phyloP scores from a whole-genome alignment of 2,329 filamentous ascomycete species.

The Trichoderma koningiopsis region DNA sequence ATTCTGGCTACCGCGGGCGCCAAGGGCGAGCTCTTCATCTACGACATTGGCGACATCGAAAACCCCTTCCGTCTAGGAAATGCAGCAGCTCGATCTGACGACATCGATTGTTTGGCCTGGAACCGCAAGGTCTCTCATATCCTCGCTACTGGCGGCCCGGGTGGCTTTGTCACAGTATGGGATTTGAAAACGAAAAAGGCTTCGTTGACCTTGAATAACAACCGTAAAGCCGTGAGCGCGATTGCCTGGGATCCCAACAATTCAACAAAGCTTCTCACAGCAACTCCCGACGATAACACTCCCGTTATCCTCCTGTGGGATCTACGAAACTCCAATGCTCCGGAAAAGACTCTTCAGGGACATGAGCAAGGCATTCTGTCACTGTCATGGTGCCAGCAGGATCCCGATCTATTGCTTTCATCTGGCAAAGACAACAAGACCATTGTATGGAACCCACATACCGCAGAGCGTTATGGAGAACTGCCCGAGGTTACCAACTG shows the following conservation, averaged over 20 bases:
- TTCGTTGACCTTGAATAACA: constrained; percentile 92
- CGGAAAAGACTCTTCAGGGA: constrained; percentile 84
- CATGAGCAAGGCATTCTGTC: constrained; percentile 94
- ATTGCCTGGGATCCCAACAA: constrained; percentile 97
- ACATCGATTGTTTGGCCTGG: constrained; percentile 96
- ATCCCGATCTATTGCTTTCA: constrained; percentile 84
- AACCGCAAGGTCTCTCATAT: constrained; percentile 98
- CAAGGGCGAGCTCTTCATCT: constrained; percentile 95
- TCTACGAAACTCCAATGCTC: constrained; percentile 91
- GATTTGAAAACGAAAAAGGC: constrained; percentile 98
- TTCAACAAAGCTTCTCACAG: constrained; percentile 90
- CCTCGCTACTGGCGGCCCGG: constrained; percentile 87
- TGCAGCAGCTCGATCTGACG: constrained; percentile 83
- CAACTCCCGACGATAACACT: constrained; percentile 83
- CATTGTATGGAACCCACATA: constrained; percentile 94
- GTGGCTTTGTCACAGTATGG: constrained; percentile 97
- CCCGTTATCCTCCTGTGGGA: constrained; percentile 94
- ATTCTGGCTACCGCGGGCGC: constrained; percentile 89
- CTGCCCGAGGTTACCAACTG: constrained; percentile 98
- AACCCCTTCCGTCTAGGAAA: constrained; percentile 90
- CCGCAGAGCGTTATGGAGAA: constrained; percentile 83
- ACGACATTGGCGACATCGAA: constrained; percentile 86
- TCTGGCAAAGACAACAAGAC: constrained; percentile 97
- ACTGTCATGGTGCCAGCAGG: constrained; percentile 92
- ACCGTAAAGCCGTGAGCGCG: constrained; percentile 89